Conservation (phyloP, 2,329 filamentous ascomycete species). For the Stromatinia cepivora region DNA sequence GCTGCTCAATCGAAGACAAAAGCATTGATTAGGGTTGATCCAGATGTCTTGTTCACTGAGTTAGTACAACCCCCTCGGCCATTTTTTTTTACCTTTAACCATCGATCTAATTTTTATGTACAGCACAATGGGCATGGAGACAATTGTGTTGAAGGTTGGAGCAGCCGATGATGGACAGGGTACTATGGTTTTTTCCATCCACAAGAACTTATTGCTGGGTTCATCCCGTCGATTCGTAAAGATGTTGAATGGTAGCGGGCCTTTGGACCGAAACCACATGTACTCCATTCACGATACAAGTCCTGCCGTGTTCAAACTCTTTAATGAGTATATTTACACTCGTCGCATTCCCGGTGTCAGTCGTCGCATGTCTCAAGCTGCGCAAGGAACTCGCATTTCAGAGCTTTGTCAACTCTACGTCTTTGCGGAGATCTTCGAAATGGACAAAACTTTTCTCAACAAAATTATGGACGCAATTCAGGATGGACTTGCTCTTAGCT, state of each 20-base stretch:
- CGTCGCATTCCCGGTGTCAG: slow-evolving; percentile 25
- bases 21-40: not conserved
- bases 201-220: not conserved
- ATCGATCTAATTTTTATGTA: not conserved
- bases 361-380: not conserved
- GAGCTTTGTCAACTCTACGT: slow-evolving; percentile 31
- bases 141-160: slow-evolving; percentile 8
- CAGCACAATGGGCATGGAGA: slow-evolving; percentile 17
- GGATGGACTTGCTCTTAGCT: slow-evolving; percentile 29
- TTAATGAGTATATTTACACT: slow-evolving; percentile 31
- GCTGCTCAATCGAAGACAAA: not conserved
- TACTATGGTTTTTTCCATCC: slow-evolving; percentile 15
- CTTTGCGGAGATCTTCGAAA: slow-evolving; percentile 25
- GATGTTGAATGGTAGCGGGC: not conserved
- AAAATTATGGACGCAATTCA: slow-evolving; percentile 35
- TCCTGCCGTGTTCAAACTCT: slow-evolving; percentile 29
- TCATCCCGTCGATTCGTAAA: slow-evolving; percentile 8
- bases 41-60: slow-evolving; percentile 15
- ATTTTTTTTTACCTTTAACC: rapidly evolving
- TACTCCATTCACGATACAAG: slow-evolving; percentile 15
- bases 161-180: not conserved
- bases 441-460: slow-evolving; percentile 27
- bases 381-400: slow-evolving; percentile 19
- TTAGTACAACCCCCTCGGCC: not conserved
- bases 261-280: not conserved